Evolutionary conservation across 352 stramenopile species (phyloP).

Genomic region (Globisporangium irregulare): DNA sequence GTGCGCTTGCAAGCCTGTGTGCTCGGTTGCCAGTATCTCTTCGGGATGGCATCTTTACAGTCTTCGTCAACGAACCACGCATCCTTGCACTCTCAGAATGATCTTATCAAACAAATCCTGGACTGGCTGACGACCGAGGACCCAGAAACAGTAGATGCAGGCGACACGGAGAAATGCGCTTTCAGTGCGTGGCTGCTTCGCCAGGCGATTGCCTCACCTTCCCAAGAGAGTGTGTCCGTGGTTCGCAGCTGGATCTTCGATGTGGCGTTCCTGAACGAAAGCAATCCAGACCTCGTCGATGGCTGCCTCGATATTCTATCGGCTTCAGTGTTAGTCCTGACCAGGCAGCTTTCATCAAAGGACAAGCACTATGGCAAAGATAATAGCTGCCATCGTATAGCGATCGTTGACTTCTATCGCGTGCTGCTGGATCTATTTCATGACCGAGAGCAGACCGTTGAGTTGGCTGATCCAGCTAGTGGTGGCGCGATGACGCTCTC

Average conservation of each 20-base stretch:
- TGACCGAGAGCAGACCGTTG: constrained; percentile 30
- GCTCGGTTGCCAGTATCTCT: constrained; percentile 35
- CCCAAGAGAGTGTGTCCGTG: background rate
- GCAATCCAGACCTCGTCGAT: constrained; percentile 22
- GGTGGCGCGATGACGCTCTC: constrained; percentile 32
- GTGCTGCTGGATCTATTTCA: constrained; percentile 37
- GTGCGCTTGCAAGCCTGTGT: constrained; percentile 15
- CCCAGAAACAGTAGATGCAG: constrained; percentile 13
- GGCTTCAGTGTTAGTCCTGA: constrained; percentile 21
- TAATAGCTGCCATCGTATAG: constrained; percentile 3
- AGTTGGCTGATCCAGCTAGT: constrained; percentile 32
- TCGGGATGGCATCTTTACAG: constrained; percentile 31
- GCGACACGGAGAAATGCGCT: constrained; percentile 19
- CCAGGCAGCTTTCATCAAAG: constrained; percentile 8
- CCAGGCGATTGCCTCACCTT: constrained; percentile 5
- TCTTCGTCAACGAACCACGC: background rate
- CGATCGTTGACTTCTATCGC: constrained; percentile 25
- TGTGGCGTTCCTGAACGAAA: constrained; percentile 40
- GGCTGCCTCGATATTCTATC: constrained; percentile 30
- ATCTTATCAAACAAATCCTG: constrained; percentile 8
- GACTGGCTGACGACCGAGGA: constrained; percentile 7
- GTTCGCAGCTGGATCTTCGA: constrained; percentile 63
- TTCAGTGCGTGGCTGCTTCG: constrained; percentile 36
- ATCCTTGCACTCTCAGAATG: background rate
- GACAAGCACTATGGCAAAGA: constrained; percentile 3